These are phyloP conservation scores for Dioszegia hungarica DNA, from an alignment of 768 basidiomycete species.

Conservation along the genomic window DNA sequence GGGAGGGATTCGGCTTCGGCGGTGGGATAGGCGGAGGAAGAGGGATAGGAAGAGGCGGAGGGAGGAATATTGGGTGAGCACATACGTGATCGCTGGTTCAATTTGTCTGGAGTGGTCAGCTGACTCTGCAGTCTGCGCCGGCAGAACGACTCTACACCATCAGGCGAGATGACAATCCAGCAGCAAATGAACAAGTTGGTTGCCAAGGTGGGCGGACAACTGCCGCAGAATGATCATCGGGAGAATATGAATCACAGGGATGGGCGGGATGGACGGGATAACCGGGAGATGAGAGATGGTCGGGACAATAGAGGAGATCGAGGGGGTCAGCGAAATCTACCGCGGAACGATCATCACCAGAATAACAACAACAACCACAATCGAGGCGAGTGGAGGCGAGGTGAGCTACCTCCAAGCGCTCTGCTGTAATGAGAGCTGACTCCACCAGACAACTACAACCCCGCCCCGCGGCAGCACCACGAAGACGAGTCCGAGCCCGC, in stretches of 20 bases:
- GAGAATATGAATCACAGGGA: not conserved
- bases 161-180: not conserved
- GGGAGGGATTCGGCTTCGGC: slow-evolving; percentile 40
- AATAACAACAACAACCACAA: not conserved
- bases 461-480: not conserved
- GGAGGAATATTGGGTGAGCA: slow-evolving; percentile 31
- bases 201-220: not conserved
- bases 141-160: slow-evolving; percentile 6
- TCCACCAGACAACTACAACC: not conserved
- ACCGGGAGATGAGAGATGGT: not conserved
- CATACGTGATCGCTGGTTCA: not conserved
- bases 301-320: not conserved
- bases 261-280: not conserved
- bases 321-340: not conserved
- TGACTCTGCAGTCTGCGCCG: slow-evolving; percentile 27
- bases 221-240: not conserved
- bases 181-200: slow-evolving; percentile 33
- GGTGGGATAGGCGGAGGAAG: slow-evolving; percentile 36
- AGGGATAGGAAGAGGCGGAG: slow-evolving; percentile 22
- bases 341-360: no score
- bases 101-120: slow-evolving; percentile 10
- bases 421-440: no score
- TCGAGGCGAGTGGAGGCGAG: not conserved
- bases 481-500: slow-evolving; percentile 35
- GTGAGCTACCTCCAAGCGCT: not conserved